Percentiles rank a stretch among this genome's conserved stretches.
Conservation (phyloP, 345 rosid species). For the Rhodomyrtus tomentosa region DNA sequence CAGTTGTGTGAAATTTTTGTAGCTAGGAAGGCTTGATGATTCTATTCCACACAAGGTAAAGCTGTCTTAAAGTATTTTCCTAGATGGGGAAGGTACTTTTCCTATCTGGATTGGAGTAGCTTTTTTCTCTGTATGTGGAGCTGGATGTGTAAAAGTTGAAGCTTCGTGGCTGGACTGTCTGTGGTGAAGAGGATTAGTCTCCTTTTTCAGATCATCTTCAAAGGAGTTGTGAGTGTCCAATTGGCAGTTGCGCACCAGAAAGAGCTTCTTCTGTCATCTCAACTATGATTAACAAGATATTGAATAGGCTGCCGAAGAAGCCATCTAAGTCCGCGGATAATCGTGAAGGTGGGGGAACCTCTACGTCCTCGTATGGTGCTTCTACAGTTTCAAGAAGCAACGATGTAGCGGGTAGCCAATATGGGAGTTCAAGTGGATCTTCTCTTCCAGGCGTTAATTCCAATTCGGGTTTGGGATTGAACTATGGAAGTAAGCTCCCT, state of each 20-base stretch:
- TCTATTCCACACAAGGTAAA: neutral
- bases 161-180: neutral
- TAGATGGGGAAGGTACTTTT: neutral
- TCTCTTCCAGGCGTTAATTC: slow-evolving; percentile 12
- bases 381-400: slow-evolving; percentile 25
- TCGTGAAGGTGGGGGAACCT: slow-evolving; percentile 42
- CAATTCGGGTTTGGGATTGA: slow-evolving; percentile 14
- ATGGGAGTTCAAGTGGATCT: slow-evolving; percentile 11
- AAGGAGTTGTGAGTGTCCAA: neutral
- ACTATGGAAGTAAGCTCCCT: slow-evolving; percentile 30
- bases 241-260: neutral
- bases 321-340: slow-evolving; percentile 39
- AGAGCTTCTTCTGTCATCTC: neutral
- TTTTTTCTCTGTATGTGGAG: neutral
- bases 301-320: slow-evolving; percentile 51
- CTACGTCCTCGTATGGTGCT: slow-evolving; percentile 24
- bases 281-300: slow-evolving; percentile 49
- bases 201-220: slow-evolving; percentile 1
- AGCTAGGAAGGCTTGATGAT: neutral
- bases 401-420: slow-evolving; percentile 17
- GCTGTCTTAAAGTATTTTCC: neutral
- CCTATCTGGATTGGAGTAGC: neutral
- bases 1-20: neutral
- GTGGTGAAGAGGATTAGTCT: neutral
- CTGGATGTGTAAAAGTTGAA: neutral